Evolutionary conservation across 1,284 basidiomycete genomes (phyloP), one percentile per base, ranked within the genome.

Genomic region (Tremellales sp.): DNA sequence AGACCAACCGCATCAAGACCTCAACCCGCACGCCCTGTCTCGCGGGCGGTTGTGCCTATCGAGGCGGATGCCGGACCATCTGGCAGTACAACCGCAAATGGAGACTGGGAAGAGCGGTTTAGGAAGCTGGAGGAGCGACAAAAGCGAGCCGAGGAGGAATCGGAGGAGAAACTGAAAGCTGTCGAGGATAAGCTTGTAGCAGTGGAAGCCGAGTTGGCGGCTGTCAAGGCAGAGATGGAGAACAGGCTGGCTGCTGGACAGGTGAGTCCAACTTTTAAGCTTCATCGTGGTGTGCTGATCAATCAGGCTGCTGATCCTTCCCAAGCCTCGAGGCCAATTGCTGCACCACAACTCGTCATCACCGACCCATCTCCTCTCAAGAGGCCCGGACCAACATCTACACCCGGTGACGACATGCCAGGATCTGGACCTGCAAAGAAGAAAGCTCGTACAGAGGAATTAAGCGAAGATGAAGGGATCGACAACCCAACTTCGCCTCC

Each of bases 141-240:
- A 59, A 79, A 39, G 19, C 19, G 8, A 17, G 13, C 19, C 10
- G 36, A 39, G 19, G 36, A 8, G 19, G 19, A 12, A n/a, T 39
- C 8, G 8, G 36, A 83, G 29, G 75, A 82, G 31, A 93, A 93
- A n/a, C 79, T 98, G 45, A 76, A 79, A 55, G 72, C 76, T 35
- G 91, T 98, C 46, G 84, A 81, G 51, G 76, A n/a, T n/a, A n/a
- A n/a, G n/a, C n/a, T n/a, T n/a, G n/a, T n/a, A n/a, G n/a, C n/a
- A n/a, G n/a, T n/a, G n/a, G n/a, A n/a, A n/a, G n/a, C n/a, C n/a
- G n/a, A n/a, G n/a, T n/a, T n/a, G n/a, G n/a, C n/a, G n/a, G n/a
- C n/a, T n/a, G n/a, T n/a, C n/a, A n/a, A n/a, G n/a, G n/a, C n/a
- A 82, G 61, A 94, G 97, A 76, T 98, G 94, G 94, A 80, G 80